Evolutionary conservation across 305 asterid genomes (phyloP).

Genomic region (Vinca major): DNA sequence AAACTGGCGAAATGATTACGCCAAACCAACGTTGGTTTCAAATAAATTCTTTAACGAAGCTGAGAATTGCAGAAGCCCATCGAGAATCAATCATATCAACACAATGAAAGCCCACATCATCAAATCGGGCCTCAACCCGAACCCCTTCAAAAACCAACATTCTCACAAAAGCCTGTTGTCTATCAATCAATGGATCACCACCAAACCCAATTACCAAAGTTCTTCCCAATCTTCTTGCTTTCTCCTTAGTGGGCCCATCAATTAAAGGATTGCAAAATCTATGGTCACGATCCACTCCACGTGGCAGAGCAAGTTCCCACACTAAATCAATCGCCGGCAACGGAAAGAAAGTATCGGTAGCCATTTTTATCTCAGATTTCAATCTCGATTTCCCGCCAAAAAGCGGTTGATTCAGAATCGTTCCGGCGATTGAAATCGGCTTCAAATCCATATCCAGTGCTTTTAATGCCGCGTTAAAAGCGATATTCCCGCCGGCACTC

Average conservation of each 20-base stretch:
- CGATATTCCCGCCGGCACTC: slow-evolving; percentile 62
- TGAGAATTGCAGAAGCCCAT: slow-evolving; percentile 41
- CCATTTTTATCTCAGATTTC: slow-evolving; percentile 46
- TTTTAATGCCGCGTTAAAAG: slow-evolving; percentile 42
- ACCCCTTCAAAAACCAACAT: slow-evolving; percentile 53
- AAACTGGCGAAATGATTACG: too few species aligned
- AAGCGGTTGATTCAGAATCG: slow-evolving; percentile 57
- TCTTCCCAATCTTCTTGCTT: slow-evolving; percentile 39
- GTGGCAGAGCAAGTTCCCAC: slow-evolving; percentile 80
- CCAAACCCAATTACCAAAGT: slow-evolving; percentile 69
- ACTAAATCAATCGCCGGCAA: slow-evolving; percentile 55
- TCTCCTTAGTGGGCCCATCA: slow-evolving; percentile 35
- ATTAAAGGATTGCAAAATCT: slow-evolving; percentile 56
- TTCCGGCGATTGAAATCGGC: slow-evolving; percentile 44
- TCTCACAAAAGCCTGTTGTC: slow-evolving; percentile 55
- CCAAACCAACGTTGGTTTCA: not conserved
- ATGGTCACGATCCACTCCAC: slow-evolving; percentile 56
- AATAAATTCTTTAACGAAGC: slow-evolving; percentile 33
- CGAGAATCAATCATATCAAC: slow-evolving; percentile 52
- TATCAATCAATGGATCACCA: slow-evolving; percentile 71
- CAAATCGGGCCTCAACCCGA: slow-evolving; percentile 63
- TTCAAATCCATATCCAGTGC: slow-evolving; percentile 25
- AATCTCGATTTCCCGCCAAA: slow-evolving; percentile 58
- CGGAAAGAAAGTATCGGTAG: slow-evolving; percentile 47
- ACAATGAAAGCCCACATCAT: slow-evolving; percentile 58